Base-by-base conservation (phyloP, 2,329 filamentous ascomycete species). In the Pezicula radicicola region DNA sequence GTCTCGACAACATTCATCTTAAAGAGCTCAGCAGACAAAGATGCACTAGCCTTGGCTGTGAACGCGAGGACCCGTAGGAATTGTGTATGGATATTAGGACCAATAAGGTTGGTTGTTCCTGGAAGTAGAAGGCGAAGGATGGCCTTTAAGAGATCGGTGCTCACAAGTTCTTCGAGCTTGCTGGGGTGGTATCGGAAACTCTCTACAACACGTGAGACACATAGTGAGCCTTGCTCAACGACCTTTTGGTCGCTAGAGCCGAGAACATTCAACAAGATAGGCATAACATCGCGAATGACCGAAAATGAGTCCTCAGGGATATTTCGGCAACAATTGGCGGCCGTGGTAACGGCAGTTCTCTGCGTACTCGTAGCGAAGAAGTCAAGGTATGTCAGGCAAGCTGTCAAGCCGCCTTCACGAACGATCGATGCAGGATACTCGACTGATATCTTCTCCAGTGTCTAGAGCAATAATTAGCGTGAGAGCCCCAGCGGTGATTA, bases 321-420 rank as follows among this genome's bases (percentile, higher is more conserved):
- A 66, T 97, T 97, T 57, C 94, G 89, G 69, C 95, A 99, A 74
- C 94, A 99, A 66, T 99, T 99, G 51, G 94, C 95, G 9, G 95
- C 94, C 12, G 93, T 99, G 3, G 92, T 97, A 7, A 99, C 94
- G 6, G 94, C 94, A 13, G 93, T 97, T 59, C 94, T 84, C 71
- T 99, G 94, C 2, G 94, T 97, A 69, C 93, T 94, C 0, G 94
- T 99, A 15, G 93, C 88, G 65, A 99, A 99, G 72, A 99, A 99
- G 68, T 99, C 94, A 52, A 99, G 81, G 67, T 94, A 97, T 0
- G 90, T 95, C 58, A 99, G 75, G 65, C 94, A 99, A n/a, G 94
- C 94, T 1, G 90, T 96, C 56, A 99, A 76, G 10, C 94, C 94
- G 46, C 94, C 95, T 72, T 97, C 94, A 48, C 92, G 88, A 42